Evolutionary conservation across 306 rosid genomes (phyloP).

Genomic region (Urtica urens): DNA sequence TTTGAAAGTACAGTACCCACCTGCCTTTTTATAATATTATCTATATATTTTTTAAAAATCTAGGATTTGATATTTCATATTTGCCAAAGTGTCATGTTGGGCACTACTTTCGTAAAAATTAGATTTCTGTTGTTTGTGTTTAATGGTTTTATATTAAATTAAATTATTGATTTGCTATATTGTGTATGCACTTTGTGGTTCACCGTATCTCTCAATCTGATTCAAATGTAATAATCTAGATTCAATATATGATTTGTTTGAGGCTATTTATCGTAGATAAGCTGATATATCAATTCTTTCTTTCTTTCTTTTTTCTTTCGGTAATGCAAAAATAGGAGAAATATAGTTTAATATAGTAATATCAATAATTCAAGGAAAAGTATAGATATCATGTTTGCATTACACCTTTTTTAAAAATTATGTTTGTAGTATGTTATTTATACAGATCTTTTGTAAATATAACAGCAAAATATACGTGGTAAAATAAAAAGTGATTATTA

Average conservation of each 20-base stretch:
- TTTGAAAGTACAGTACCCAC: background rate
- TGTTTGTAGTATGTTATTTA: too few relatives aligned
- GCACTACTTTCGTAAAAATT: background rate
- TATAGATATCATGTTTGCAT: background rate
- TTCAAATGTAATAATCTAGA: too few relatives aligned
- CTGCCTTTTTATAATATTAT: background rate
- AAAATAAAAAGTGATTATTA: too few relatives aligned
- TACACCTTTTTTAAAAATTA: too few relatives aligned
- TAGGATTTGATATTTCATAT: background rate
- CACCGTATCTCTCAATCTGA: background rate
- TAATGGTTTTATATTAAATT: background rate
- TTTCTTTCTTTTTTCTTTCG: background rate
- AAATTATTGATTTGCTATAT: background rate
- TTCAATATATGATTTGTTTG: background rate
- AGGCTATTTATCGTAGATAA: too few relatives aligned
- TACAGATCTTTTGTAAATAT: too few relatives aligned
- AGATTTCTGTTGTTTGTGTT: background rate
- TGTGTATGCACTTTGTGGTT: background rate
- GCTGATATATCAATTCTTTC: background rate
- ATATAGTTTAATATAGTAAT: background rate
- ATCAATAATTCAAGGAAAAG: too few relatives aligned
- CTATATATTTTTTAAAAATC: background rate
- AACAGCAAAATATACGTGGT: too few relatives aligned
- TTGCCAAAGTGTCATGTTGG: conserved; percentile 6
- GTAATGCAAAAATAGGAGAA: background rate